phyloP scores from a whole-genome alignment of 192 early-diverging fungal species.

The Entomortierella beljakovae region DNA sequence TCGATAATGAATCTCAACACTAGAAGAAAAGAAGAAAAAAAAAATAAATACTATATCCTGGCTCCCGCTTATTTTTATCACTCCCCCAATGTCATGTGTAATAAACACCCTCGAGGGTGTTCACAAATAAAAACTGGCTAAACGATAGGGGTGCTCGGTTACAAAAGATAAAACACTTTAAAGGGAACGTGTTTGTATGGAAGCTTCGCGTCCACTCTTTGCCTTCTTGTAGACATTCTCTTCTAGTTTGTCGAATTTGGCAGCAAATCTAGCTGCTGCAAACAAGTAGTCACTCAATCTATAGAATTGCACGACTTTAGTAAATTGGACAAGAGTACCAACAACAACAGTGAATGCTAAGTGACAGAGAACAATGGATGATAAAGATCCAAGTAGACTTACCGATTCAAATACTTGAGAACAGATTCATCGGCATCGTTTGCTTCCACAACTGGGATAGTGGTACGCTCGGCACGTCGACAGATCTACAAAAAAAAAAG shows the following conservation, averaged over 20 bases:
- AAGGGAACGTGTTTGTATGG: slow-evolving; percentile 26
- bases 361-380: not conserved
- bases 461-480: slow-evolving; percentile 86
- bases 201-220: slow-evolving; percentile 52
- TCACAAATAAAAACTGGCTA: too few relatives aligned
- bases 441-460: slow-evolving; percentile 75
- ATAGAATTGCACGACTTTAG: not conserved
- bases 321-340: not conserved
- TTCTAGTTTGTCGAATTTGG: slow-evolving; percentile 71
- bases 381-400: not conserved
- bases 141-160: too few relatives aligned
- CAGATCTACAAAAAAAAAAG: slow-evolving; percentile 58
- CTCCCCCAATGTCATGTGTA: not conserved
- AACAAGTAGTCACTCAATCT: slow-evolving; percentile 92
- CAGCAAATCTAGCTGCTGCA: slow-evolving; percentile 85
- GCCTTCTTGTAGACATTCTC: slow-evolving; percentile 83
- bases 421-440: slow-evolving; percentile 68
- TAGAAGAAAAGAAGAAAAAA: not conserved
- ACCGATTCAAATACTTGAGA: slow-evolving; percentile 79
- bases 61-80: not conserved
- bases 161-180: not conserved
- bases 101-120: too few relatives aligned
- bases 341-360: too few relatives aligned
- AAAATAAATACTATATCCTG: not conserved
- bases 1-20: not conserved